phyloP scores from a whole-genome alignment of 371 early-diverging fungal species.

The Mucor ambiguus region DNA sequence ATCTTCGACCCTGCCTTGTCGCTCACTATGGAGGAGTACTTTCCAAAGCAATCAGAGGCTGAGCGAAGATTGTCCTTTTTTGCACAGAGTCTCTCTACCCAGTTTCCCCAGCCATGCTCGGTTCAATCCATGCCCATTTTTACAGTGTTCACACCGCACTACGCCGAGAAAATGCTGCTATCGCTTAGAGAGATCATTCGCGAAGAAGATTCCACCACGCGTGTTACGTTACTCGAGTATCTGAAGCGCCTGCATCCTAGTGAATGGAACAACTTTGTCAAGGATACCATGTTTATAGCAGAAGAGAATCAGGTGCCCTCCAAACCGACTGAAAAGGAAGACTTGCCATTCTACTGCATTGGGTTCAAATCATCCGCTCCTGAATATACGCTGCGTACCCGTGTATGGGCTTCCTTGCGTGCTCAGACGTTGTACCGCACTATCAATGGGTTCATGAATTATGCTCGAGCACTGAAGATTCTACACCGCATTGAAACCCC shows the following conservation, averaged over 20 bases:
- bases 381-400: constrained; percentile 82
- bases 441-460: constrained; percentile 91
- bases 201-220: constrained; percentile 81
- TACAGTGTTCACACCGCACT: constrained; percentile 92
- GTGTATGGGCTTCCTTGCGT: constrained; percentile 89
- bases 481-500: constrained; percentile 85
- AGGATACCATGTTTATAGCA: constrained; percentile 83
- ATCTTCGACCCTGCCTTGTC: constrained; percentile 74
- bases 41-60: constrained; percentile 78
- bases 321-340: constrained; percentile 63
- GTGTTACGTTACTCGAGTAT: constrained; percentile 85
- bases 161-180: constrained; percentile 85
- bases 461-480: constrained; percentile 82
- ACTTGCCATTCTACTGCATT: constrained; percentile 82
- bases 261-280: constrained; percentile 92
- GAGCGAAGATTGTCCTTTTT: constrained; percentile 87
- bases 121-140: constrained; percentile 86
- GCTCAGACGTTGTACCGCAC: constrained; percentile 91
- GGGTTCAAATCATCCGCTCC: constrained; percentile 87
- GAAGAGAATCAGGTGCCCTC: constrained; percentile 53
- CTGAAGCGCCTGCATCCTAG: constrained; percentile 80
- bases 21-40: constrained; percentile 64
- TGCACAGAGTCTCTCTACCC: constrained; percentile 84
- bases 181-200: constrained; percentile 85
- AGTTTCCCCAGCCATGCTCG: constrained; percentile 79